Evolutionary conservation across 441 rosid genomes (phyloP).

Genomic region (Populus trichocarpa): DNA sequence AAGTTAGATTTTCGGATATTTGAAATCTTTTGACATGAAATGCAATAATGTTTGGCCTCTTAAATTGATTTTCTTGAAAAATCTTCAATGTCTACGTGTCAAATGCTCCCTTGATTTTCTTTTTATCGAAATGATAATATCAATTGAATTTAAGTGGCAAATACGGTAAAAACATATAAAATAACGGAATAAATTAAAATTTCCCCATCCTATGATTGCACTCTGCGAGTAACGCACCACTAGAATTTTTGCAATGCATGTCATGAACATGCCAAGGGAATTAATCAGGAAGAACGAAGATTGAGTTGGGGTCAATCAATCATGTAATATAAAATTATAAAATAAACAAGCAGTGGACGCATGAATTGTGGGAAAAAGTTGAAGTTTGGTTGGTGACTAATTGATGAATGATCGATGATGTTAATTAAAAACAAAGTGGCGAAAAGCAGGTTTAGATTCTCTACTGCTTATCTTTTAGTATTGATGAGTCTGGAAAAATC

Average conservation of each 20-base stretch:
- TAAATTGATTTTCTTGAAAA: neutral
- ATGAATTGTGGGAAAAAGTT: conserved; percentile 3
- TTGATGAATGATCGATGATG: neutral
- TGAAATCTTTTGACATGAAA: neutral
- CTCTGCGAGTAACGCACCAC: neutral
- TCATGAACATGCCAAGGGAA: neutral
- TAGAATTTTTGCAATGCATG: neutral
- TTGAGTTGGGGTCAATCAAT: neutral
- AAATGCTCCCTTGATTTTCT: neutral
- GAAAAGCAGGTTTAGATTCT: conserved; percentile 11
- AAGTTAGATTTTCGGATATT: neutral
- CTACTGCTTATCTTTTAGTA: neutral
- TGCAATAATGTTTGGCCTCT: neutral
- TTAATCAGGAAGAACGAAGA: neutral
- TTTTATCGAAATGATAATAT: neutral
- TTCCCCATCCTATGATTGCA: too few species aligned
- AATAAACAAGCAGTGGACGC: neutral
- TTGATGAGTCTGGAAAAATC: too few species aligned
- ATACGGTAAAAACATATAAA: neutral
- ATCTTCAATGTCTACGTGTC: neutral
- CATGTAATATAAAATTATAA: neutral
- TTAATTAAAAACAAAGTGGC: neutral
- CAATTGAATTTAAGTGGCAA: neutral
- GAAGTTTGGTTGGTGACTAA: conserved; percentile 7
- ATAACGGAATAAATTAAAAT: neutral